Evolutionary conservation across 176 grass and related monocot species (phyloP).

Genomic region (Tillandsia leiboldiana): DNA sequence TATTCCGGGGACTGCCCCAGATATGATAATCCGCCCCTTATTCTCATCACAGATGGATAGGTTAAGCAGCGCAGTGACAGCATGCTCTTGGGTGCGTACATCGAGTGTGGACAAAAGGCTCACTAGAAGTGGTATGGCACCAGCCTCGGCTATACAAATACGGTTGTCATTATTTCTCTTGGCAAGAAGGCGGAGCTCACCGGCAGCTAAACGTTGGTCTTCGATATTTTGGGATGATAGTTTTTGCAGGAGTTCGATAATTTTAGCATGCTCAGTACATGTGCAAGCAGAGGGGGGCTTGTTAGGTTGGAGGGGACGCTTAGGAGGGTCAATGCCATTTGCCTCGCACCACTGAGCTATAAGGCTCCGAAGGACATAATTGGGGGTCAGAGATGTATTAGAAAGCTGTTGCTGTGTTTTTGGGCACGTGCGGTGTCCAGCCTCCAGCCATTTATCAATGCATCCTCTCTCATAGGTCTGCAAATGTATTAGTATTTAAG

Average conservation of each 20-base stretch:
- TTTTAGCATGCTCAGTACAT: slow-evolving; percentile 53
- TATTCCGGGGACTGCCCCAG: slow-evolving; percentile 67
- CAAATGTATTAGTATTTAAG: slow-evolving; percentile 18
- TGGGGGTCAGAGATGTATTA: slow-evolving; percentile 70
- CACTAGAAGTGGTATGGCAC: slow-evolving; percentile 81
- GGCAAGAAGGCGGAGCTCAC: slow-evolving; percentile 76
- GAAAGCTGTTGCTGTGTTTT: slow-evolving; percentile 78
- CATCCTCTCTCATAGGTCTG: slow-evolving; percentile 76
- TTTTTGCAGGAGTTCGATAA: slow-evolving; percentile 65
- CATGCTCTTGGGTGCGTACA: slow-evolving; percentile 66
- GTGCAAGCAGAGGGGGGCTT: slow-evolving; percentile 46
- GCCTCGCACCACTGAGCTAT: slow-evolving; percentile 84
- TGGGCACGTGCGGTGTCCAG: slow-evolving; percentile 68
- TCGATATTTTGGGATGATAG: slow-evolving; percentile 63
- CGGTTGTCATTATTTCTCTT: slow-evolving; percentile 74
- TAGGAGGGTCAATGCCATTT: slow-evolving; percentile 81
- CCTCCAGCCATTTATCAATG: slow-evolving; percentile 83
- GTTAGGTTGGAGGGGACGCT: slow-evolving; percentile 29
- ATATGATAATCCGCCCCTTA: slow-evolving; percentile 64
- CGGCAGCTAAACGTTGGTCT: slow-evolving; percentile 54
- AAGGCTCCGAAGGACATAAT: slow-evolving; percentile 68
- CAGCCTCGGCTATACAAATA: slow-evolving; percentile 80
- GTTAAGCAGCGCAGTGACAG: slow-evolving; percentile 83
- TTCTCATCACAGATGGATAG: slow-evolving; percentile 90
- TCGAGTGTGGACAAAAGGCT: slow-evolving; percentile 60